Base-by-base conservation (phyloP, 441 rosid genomes). In the Hura crepitans region DNA sequence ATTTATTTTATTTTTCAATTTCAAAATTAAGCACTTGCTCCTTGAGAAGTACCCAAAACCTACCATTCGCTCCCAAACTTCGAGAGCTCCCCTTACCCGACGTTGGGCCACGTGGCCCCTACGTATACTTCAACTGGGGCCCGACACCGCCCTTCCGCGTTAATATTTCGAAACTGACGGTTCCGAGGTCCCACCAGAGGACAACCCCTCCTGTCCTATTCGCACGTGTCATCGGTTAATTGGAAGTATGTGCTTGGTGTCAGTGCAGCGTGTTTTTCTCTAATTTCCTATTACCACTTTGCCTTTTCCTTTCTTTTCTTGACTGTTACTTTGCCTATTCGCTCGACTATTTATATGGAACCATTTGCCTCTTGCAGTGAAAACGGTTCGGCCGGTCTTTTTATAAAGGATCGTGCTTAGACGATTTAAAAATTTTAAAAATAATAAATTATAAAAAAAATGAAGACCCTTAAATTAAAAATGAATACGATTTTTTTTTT, bases 91-190 rank as follows among this genome's bases (percentile, higher is more conserved):
- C 37, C 23, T n/a, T 2, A 0, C 42, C 17, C 14, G 49, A 73
- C 65, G 66, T 35, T 57, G 54, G 25, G 71, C 77, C 73, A 71
- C 65, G 71, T 31, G 77, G 81, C 27, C 62, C 62, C 66, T 25
- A 6, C 23, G 0, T 7, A 35, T 10, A 53, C 27, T 3, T 4
- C 14, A 30, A 27, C 18, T 35, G 80, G 82, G 84, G 27, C 83
- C 83, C 75, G 4, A 28, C 49, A 35, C 87, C 84, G 79, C 66
- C 85, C 68, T 74, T 43, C 68, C 12, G 42, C 45, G 7, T 71
- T 58, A 35, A 58, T 73, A 77, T 7, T 17, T 37, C 69, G 3
- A 39, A 65, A 25, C 80, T 68, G 81, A 84, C 79, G 58, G 4
- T 2, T 47, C 25, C 1, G 10, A 49, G 84, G 84, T 65, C 86